Conservation (phyloP, 2,329 filamentous ascomycete species). For the Emergomyces orientalis region DNA sequence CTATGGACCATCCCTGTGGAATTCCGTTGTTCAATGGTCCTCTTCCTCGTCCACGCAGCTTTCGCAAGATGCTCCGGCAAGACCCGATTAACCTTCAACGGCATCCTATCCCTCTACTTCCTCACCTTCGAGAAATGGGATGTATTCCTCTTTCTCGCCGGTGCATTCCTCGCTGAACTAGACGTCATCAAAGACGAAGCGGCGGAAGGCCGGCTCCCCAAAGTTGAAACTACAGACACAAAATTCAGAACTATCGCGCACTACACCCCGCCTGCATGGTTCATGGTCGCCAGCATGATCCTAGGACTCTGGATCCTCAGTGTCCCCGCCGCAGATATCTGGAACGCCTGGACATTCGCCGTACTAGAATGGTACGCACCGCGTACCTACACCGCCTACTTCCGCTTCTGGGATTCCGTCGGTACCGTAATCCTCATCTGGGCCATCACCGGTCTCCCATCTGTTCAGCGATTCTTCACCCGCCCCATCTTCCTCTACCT, state of each 20-base stretch:
- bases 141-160: slow-evolving; percentile 36
- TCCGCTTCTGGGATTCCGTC: slow-evolving; percentile 37
- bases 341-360: slow-evolving; percentile 35
- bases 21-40: slow-evolving; percentile 39
- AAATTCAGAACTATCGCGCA: slow-evolving; percentile 1
- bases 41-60: slow-evolving; percentile 35
- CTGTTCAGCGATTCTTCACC: slow-evolving; percentile 35
- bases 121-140: slow-evolving; percentile 38
- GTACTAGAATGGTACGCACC: slow-evolving; percentile 34
- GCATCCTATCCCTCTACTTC: slow-evolving; percentile 31
- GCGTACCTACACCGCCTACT: slow-evolving; percentile 33
- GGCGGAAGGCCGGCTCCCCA: slow-evolving; percentile 11
- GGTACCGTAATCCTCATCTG: slow-evolving; percentile 36
- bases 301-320: slow-evolving; percentile 36
- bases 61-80: slow-evolving; percentile 29
- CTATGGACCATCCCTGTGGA: slow-evolving; percentile 41
- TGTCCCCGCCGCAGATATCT: slow-evolving; percentile 33
- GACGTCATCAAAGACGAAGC: slow-evolving; percentile 35
- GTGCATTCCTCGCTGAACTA: slow-evolving; percentile 36
- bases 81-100: slow-evolving; percentile 30
- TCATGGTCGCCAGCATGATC: slow-evolving; percentile 32
- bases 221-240: slow-evolving; percentile 7
- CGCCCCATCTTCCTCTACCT: slow-evolving; percentile 37
- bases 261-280: slow-evolving; percentile 2
- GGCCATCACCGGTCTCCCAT: slow-evolving; percentile 33